These are phyloP conservation scores for Debaryomyces hansenii DNA, from an alignment of 805 yeast species.

Conservation along the genomic window DNA sequence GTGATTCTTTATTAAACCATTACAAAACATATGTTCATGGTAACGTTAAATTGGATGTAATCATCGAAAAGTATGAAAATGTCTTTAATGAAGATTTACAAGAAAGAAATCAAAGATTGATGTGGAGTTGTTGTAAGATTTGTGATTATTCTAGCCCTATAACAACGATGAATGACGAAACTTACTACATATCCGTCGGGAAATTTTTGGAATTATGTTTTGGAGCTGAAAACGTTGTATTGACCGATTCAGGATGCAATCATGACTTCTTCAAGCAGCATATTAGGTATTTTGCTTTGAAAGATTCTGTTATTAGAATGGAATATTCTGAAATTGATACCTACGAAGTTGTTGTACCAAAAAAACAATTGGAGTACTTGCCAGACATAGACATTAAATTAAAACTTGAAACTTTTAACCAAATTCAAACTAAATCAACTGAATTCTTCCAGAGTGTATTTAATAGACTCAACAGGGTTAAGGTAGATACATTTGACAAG, in stretches of 20 bases:
- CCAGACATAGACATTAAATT: conserved; percentile 67
- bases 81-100: conserved; percentile 20
- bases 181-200: conserved; percentile 92
- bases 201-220: conserved; percentile 85
- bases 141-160: conserved; percentile 79
- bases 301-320: conserved; percentile 74
- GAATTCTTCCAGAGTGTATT: conserved; percentile 72
- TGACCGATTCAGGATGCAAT: conserved; percentile 47
- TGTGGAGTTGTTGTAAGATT: conserved; percentile 89
- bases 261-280: conserved; percentile 85
- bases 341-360: conserved; percentile 79
- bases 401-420: conserved; percentile 61
- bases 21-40: conserved; percentile 89
- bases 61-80: conserved; percentile 53
- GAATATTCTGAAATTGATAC: conserved; percentile 75
- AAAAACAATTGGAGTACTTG: conserved; percentile 66
- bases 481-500: conserved; percentile 68
- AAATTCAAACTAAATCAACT: conserved; percentile 52
- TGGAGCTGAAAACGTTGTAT: conserved; percentile 49
- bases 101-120: conserved; percentile 54
- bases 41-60: conserved; percentile 74
- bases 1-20: conserved; percentile 67
- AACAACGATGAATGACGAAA: conserved; percentile 76
- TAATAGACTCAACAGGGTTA: conserved; percentile 72
- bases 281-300: conserved; percentile 78